Evolutionary conservation across 2,329 filamentous ascomycete genomes (phyloP), one percentile per base, ranked within the genome.

Genomic region (Monosporascus sp.): DNA sequence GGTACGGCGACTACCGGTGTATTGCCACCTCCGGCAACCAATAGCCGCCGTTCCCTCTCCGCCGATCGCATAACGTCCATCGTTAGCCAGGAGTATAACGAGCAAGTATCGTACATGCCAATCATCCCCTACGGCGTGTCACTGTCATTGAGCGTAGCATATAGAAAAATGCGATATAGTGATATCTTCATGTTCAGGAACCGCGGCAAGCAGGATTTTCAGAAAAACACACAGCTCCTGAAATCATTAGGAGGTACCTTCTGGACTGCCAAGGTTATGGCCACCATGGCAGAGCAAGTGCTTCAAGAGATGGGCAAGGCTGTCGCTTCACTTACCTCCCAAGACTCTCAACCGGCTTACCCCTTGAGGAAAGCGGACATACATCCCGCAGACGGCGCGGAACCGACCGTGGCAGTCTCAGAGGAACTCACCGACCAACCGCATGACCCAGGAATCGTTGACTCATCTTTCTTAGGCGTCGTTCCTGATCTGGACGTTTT

Each of bases 161-260:
- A 85, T 57, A 76, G 81, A 45, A 84, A 85, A 61, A 83, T 85
- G 81, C 74, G 82, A 1, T 79, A 84, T 58, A 83, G 80, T 52
- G 76, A 76, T 14, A 68, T 84, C 0, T 77, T 81, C 1, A 79
- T 83, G 73, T 84, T 83, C 54, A 76, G 81, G 4, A 72, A 73
- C 0, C 70, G 82, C n/a, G 77, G 80, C 5, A 77, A 79, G 57
- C 72, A 71, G 15, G 71, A 78, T 0, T 85, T 86, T 60, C 73
- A 75, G 49, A 74, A 73, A 45, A 79, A 82, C 41, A 81, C 80
- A 11, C 71, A 75, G 2, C 70, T 82, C 36, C 68, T 86, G 5
- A 72, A 76, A 22, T 70, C 73, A 15, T 74, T 83, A 51, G 75
- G 77, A n/a, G 73, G 78, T 41, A 75, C 77, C n/a, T 86, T 81